Conservation (phyloP, 2,329 filamentous ascomycete species). For the Parafenestella ontariensis region DNA sequence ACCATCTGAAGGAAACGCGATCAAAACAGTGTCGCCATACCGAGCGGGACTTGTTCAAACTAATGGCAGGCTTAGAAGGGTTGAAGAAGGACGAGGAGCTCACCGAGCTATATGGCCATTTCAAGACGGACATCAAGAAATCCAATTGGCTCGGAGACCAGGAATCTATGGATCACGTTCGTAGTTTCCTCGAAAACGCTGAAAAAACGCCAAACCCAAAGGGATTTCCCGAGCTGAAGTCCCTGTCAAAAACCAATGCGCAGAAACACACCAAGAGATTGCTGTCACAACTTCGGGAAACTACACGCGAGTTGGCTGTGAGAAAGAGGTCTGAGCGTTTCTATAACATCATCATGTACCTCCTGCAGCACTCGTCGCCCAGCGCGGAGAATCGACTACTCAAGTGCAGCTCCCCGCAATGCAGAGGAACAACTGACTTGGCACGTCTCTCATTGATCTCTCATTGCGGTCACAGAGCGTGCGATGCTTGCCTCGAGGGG, state of each 20-base stretch:
- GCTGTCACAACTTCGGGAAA: conserved; percentile 27
- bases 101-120: conserved; percentile 21
- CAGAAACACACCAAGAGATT: conserved; percentile 17
- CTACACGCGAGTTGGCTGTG: conserved; percentile 24
- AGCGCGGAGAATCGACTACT: neutral
- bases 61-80: conserved; percentile 27
- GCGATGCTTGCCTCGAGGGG: conserved; percentile 29
- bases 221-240: conserved; percentile 9
- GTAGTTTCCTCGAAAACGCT: conserved; percentile 13
- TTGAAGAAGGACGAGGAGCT: conserved; percentile 14
- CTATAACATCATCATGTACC: conserved; percentile 20
- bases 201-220: conserved; percentile 5
- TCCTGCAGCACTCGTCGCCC: conserved; percentile 9
- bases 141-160: conserved; percentile 33
- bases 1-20: conserved; percentile 21
- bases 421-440: conserved; percentile 8
- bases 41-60: conserved; percentile 15
- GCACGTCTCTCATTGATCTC: conserved; percentile 25
- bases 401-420: conserved; percentile 26
- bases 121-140: conserved; percentile 23
- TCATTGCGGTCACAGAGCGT: conserved; percentile 39
- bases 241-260: conserved; percentile 2
- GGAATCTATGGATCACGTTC: conserved; percentile 14
- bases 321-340: conserved; percentile 32
- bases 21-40: conserved; percentile 17